Percentiles rank a stretch among this genome's conserved stretches.
These are phyloP conservation scores for Hypsizygus marmoreus DNA, from an alignment of 768 basidiomycete species.

Conservation along the genomic window DNA sequence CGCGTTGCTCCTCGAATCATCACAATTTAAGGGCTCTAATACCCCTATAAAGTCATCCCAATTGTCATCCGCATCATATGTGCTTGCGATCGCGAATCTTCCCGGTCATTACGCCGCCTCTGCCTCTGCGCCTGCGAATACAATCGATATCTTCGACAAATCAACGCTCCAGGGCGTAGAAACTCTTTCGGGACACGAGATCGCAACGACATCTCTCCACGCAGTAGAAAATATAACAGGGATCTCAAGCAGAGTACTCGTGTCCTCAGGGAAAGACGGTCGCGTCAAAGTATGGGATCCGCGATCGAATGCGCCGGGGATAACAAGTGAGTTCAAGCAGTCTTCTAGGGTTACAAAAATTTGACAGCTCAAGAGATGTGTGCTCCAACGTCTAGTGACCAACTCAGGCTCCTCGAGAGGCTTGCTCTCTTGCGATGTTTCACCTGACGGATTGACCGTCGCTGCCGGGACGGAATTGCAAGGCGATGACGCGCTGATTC, in stretches of 20 bases:
- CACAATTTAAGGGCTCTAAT: constrained; percentile 21
- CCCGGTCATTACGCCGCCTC: constrained; percentile 58
- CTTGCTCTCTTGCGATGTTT: constrained; percentile 71
- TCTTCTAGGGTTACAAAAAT: constrained; percentile 12
- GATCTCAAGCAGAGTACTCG: constrained; percentile 42
- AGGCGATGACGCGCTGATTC: constrained; percentile 77
- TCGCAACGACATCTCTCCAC: constrained; percentile 57
- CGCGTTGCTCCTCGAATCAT: constrained; percentile 31
- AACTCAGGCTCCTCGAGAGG: constrained; percentile 41
- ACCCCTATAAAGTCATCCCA: constrained; percentile 27
- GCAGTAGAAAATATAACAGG: constrained; percentile 44
- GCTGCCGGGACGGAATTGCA: constrained; percentile 84
- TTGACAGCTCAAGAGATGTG: constrained; percentile 41
- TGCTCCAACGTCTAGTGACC: constrained; percentile 43
- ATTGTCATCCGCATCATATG: constrained; percentile 52
- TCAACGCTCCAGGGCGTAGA: constrained; percentile 45
- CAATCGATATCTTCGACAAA: constrained; percentile 70
- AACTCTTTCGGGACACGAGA: constrained; percentile 58
- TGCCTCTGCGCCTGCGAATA: constrained; percentile 62
- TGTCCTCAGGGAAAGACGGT: constrained; percentile 75
- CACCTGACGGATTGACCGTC: constrained; percentile 67
- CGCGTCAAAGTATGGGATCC: constrained; percentile 77
- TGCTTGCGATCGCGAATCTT: constrained; percentile 57
- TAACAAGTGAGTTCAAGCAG: constrained; percentile 56
- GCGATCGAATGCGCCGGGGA: constrained; percentile 49